Evolutionary conservation across 768 basidiomycete genomes (phyloP).

Genomic region (Lenzites betulinus): DNA sequence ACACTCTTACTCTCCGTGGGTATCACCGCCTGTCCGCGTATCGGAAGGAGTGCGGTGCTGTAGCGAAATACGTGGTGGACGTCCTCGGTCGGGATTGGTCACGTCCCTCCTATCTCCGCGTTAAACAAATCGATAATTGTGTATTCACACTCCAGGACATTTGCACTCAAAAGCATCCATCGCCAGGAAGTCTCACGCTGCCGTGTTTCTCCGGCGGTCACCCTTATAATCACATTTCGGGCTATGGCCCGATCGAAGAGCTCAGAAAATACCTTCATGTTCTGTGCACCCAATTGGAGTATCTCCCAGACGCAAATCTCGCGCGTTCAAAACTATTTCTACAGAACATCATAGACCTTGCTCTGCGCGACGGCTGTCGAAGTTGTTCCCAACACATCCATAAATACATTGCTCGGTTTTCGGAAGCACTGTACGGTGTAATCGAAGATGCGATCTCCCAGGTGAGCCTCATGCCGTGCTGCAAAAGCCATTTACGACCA

Average conservation of each 20-base stretch:
- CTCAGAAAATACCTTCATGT: neutral
- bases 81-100: too few relatives aligned
- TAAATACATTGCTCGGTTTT: neutral
- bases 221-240: too few relatives aligned
- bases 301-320: neutral
- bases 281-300: neutral
- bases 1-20: neutral
- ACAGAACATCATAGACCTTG: neutral
- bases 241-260: too few relatives aligned
- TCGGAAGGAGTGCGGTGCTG: neutral
- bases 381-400: too few relatives aligned
- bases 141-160: too few relatives aligned
- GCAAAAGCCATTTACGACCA: too few relatives aligned
- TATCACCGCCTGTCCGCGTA: constrained; percentile 6
- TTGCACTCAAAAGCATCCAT: too few relatives aligned
- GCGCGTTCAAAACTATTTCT: neutral
- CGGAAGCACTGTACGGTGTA: neutral
- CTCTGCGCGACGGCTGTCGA: neutral
- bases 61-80: neutral
- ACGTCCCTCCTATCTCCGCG: too few relatives aligned
- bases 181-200: too few relatives aligned
- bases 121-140: too few relatives aligned
- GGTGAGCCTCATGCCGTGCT: neutral
- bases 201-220: too few relatives aligned
- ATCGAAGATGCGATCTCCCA: neutral